Evolutionary conservation across 176 grass and related monocot species (phyloP).

Genomic region (Zea mays): DNA sequence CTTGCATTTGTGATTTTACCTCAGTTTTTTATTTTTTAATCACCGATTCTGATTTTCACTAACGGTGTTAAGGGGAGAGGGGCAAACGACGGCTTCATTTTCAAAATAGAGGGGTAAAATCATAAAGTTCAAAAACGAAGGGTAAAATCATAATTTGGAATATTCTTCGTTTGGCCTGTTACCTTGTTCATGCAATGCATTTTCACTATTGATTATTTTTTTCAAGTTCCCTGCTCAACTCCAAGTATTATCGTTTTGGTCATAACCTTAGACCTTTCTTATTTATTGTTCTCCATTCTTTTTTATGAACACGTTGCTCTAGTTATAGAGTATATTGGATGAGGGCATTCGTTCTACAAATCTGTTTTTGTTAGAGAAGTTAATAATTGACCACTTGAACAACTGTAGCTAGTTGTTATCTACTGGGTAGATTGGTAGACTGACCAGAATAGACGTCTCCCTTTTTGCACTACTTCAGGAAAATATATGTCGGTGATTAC

Average conservation of each 20-base stretch:
- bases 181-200: not conserved
- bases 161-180: slow-evolving; percentile 19
- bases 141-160: not conserved
- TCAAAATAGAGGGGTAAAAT: no score
- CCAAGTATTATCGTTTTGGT: not conserved
- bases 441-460: not conserved
- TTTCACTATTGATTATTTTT: not conserved
- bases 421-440: slow-evolving; percentile 3
- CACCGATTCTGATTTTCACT: no score
- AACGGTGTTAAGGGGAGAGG: no score
- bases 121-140: no score
- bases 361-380: not conserved
- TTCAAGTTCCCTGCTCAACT: not conserved
- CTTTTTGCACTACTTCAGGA: not conserved
- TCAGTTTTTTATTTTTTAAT: no score
- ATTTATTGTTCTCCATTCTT: not conserved
- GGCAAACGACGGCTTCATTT: no score
- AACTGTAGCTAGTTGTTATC: slow-evolving; percentile 15
- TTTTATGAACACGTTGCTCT: not conserved
- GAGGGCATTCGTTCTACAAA: not conserved
- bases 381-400: slow-evolving; percentile 20
- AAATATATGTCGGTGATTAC: slow-evolving; percentile 3
- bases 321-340: slow-evolving; percentile 4
- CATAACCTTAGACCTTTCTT: not conserved
- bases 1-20: no score